Base-by-base conservation (phyloP, 2,329 filamentous ascomycete genomes). In the Neobulgaria alba region DNA sequence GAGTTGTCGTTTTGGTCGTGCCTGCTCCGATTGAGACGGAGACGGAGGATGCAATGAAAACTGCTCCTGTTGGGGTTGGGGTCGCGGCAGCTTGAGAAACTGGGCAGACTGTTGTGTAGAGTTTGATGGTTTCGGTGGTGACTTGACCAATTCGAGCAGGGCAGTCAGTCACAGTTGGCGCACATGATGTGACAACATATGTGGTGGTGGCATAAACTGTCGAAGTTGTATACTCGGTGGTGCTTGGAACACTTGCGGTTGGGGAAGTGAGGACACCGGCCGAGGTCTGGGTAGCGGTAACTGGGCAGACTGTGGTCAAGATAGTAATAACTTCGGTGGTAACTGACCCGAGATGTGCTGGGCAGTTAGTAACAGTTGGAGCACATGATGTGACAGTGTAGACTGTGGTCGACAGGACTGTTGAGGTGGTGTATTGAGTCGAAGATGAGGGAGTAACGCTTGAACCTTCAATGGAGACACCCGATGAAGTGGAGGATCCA, bases 181-280 rank as follows among this genome's bases (percentile, higher is more conserved):
- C 66, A 50, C 70, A 73, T 51, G 64, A 68, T 41, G 68, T 74
- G 57, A 76, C 62, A 41, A 72, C 76, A 49, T 64, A 63, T 46
- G 68, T 57, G 1, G 61, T 57, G 32, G 72, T 76, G 42, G 65
- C 67, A 63, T 65, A 72, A 53, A 75, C 59, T 26, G 72, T 72
- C 3, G 69, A 69, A 42, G 52, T 56, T 16, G 64, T 53, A 23
- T 54, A 56, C 10, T 42, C 21, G 8, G 45, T 45, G 7, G 36
- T 21, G 9, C 23, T 38, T n/a, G 39, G 33, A 17, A 32, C 23
- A 29, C 23, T 30, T 4, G 34, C 34, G 15, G 36, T 18, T 29
- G 41, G 37, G 4, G 23, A 30, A 31, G 38, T 12, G 18, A 32
- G 21, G 15, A 36, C 30, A 10, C 35, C 23, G 3, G 48, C 33